Evolutionary conservation across 345 rosid genomes (phyloP), one percentile per base, ranked within the genome.

Genomic region (Syzygium oleosum): DNA sequence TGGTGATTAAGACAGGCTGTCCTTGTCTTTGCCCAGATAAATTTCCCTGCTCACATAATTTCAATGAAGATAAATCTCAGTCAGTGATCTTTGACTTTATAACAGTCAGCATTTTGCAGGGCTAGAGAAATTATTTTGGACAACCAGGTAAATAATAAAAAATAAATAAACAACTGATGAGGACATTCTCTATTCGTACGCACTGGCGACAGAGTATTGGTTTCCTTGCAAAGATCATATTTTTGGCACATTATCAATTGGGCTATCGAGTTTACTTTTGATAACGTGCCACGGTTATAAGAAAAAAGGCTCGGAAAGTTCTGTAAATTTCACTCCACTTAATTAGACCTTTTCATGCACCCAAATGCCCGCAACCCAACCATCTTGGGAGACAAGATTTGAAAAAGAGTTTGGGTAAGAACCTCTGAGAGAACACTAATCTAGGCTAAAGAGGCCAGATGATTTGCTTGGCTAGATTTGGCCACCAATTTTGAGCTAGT

Each of bases 1-100:
- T 93, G 92, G 99, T 98, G 90, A 98, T 96, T 87, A 96, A 96
- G 88, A 98, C 98, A 68, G 98, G 99, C 90, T 98, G 99, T 86
- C 99, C 97, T 91, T 98, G 99, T 88, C 98, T 94, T 91, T 96
- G 98, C 84, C 98, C 98, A 84, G 96, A 96, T 91, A 98, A 92
- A 92, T 91, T 95, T 89, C 99, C 99, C 99, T 98, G 93, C 88
- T 91, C 77, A 63, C 83, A 87, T 80, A 73, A 38, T 90, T 90
- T 85, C 23, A 86, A 38, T 29, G 27, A 84, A 84, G 59, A 52
- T 41, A 52, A 84, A 84, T 84, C 80, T 73, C 49, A 73, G 80
- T 73, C 80, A 73, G 80, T 38, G 49, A 73, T 38, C 80, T 34
- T 34, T 38, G 2, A 73, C 49, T 73, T 73, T 38, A 73, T 21